Conservation (phyloP, 2,329 filamentous ascomycete species). For the Aspergillus flavus region DNA sequence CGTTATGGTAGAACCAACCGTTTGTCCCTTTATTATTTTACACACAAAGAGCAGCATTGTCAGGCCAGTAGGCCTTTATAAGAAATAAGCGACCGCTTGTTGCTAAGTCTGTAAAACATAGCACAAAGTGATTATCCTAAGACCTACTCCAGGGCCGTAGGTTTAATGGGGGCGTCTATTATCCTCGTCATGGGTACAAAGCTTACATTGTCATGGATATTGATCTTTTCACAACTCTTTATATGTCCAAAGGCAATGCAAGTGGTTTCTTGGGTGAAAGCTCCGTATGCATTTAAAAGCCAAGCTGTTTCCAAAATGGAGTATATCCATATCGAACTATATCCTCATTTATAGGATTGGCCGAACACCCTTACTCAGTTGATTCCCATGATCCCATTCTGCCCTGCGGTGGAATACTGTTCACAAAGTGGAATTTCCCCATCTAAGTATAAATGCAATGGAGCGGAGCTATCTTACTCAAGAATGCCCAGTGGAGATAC, state of each 20-base stretch:
- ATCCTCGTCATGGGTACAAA: background rate
- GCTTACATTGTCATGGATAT: background rate
- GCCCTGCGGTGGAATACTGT: background rate
- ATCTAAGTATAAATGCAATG: background rate
- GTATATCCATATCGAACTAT: background rate
- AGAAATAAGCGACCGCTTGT: accelerated
- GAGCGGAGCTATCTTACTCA: background rate
- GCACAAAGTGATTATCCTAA: background rate
- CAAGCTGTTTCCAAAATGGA: background rate
- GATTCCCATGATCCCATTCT: background rate
- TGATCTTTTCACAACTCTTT: background rate
- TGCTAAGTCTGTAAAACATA: too few relatives aligned
- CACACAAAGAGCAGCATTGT: background rate
- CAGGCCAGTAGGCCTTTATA: background rate
- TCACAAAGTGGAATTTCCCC: background rate
- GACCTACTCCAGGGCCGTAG: too few relatives aligned
- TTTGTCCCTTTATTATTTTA: background rate
- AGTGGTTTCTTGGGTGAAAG: background rate
- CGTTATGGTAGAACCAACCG: background rate
- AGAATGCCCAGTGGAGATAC: background rate
- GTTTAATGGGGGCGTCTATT: too few relatives aligned
- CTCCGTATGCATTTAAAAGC: background rate
- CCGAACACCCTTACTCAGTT: background rate
- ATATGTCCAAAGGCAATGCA: background rate
- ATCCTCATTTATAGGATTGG: background rate